Percentiles rank a stretch among this genome's conserved stretches.
These are phyloP conservation scores for Phaeomoniella chlamydospora DNA, from an alignment of 2,329 filamentous ascomycete species.

Conservation along the genomic window DNA sequence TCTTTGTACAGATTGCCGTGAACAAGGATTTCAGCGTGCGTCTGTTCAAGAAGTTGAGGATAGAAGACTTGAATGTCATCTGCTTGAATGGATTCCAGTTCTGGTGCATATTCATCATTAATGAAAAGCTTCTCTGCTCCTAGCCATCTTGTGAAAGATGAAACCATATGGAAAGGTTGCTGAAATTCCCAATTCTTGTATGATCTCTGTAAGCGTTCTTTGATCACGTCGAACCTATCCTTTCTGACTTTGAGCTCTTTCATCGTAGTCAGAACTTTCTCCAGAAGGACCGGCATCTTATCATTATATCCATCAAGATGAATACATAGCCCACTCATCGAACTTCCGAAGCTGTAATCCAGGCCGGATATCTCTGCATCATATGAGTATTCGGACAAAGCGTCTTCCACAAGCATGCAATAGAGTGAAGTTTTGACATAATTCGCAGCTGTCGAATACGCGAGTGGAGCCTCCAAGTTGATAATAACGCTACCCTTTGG, in stretches of 20 bases:
- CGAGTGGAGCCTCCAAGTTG: slow-evolving; percentile 63
- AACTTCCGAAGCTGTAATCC: slow-evolving; percentile 63
- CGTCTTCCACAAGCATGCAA: slow-evolving; percentile 75
- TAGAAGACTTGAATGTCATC: slow-evolving; percentile 65
- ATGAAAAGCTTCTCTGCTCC: slow-evolving; percentile 63
- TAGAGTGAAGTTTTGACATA: slow-evolving; percentile 67
- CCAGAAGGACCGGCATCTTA: slow-evolving; percentile 78
- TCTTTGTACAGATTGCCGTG: slow-evolving; percentile 93
- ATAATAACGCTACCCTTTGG: slow-evolving; percentile 82
- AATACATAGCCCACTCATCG: slow-evolving; percentile 60
- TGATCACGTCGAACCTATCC: slow-evolving; percentile 84
- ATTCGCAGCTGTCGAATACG: slow-evolving; percentile 65
- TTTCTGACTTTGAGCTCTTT: slow-evolving; percentile 69
- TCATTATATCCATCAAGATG: slow-evolving; percentile 88
- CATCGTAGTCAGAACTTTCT: slow-evolving; percentile 76
- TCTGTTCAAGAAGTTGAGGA: slow-evolving; percentile 64
- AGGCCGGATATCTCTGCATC: slow-evolving; percentile 88
- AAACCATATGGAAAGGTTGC: slow-evolving; percentile 79
- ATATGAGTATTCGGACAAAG: slow-evolving; percentile 84
- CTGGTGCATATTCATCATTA: slow-evolving; percentile 64
- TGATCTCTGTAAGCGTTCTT: slow-evolving; percentile 62
- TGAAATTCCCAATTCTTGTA: slow-evolving; percentile 80
- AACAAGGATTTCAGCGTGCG: slow-evolving; percentile 75
- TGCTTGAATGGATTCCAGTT: slow-evolving; percentile 59
- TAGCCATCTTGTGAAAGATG: slow-evolving; percentile 69